A percentile compares a stretch with the other conserved stretches of the same genome.
Evolutionary conservation across 768 basidiomycete genomes (phyloP).

Genomic region (Royoungia palumana): DNA sequence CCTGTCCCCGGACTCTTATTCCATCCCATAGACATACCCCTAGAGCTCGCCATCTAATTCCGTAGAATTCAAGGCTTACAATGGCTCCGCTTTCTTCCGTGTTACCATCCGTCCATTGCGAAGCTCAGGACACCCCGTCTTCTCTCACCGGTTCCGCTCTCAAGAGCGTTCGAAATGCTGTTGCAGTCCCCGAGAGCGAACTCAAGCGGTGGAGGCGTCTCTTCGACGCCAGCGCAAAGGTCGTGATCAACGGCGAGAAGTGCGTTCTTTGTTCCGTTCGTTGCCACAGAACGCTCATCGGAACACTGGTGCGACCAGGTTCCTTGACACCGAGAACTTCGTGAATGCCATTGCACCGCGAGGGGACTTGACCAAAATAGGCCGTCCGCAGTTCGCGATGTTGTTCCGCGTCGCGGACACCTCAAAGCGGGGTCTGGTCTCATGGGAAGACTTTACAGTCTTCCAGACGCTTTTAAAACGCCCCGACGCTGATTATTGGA

Average conservation of each 20-base stretch:
- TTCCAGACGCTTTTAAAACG: slow-evolving; percentile 92
- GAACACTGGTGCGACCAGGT: slow-evolving; percentile 45
- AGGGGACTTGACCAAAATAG: slow-evolving; percentile 81
- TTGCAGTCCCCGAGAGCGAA: slow-evolving; percentile 76
- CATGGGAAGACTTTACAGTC: slow-evolving; percentile 94
- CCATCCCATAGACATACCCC: slow-evolving; percentile 34
- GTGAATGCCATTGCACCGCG: slow-evolving; percentile 93
- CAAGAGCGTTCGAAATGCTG: slow-evolving; percentile 62
- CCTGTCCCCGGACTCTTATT: slow-evolving; percentile 9
- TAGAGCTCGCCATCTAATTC: slow-evolving; percentile 27
- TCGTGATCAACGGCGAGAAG: slow-evolving; percentile 74
- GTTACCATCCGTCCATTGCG: slow-evolving; percentile 53
- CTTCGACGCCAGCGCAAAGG: slow-evolving; percentile 81
- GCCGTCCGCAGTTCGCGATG: slow-evolving; percentile 83
- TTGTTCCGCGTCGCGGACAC: slow-evolving; percentile 88
- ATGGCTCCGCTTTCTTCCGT: slow-evolving; percentile 42
- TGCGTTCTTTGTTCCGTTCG: slow-evolving; percentile 38
- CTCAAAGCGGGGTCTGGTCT: slow-evolving; percentile 69
- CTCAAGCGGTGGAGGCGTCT: slow-evolving; percentile 84
- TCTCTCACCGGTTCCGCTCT: slow-evolving; percentile 54
- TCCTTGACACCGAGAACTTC: slow-evolving; percentile 82
- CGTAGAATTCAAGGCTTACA: slow-evolving; percentile 17
- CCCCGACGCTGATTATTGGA: slow-evolving; percentile 96
- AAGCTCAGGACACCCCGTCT: slow-evolving; percentile 35
- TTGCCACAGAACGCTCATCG: slow-evolving; percentile 19